Conservation (phyloP, 225 moss, liverwort and hornwort species). For the Polytrichum formosum region DNA sequence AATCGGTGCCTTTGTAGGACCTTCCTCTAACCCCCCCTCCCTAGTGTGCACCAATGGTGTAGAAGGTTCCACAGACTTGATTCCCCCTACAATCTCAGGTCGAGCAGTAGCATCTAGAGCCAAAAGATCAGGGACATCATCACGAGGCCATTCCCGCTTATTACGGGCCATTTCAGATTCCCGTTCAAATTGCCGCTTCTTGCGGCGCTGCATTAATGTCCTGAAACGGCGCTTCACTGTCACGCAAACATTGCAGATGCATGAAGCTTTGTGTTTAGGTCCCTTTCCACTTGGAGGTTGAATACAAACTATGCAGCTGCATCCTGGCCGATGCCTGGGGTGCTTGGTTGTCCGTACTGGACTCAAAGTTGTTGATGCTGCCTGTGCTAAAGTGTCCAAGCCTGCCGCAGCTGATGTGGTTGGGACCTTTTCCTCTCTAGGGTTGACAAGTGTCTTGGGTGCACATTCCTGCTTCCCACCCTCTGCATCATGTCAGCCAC, state of each 20-base stretch:
- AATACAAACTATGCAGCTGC: conserved; percentile 97
- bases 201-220: conserved; percentile 96
- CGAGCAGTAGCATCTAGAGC: conserved; percentile 56
- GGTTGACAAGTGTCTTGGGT: conserved; percentile 22
- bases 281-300: conserved; percentile 99
- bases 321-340: conserved; percentile 95
- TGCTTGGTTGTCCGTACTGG: conserved; percentile 96
- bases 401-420: conserved; percentile 57
- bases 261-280: conserved; percentile 95
- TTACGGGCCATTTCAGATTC: conserved; percentile 78
- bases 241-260: conserved; percentile 98
- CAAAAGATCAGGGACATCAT: conserved; percentile 55
- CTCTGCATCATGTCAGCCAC: conserved; percentile 63
- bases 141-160: conserved; percentile 67
- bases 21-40: conserved; percentile 49
- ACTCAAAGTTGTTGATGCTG: conserved; percentile 78
- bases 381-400: conserved; percentile 91
- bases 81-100: conserved; percentile 58
- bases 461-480: conserved; percentile 52
- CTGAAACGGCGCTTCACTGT: conserved; percentile 96
- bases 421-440: conserved; percentile 32
- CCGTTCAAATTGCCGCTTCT: conserved; percentile 89
- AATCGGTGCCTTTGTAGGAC: conserved; percentile 76
- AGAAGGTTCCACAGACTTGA: conserved; percentile 42
- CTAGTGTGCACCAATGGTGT: conserved; percentile 25